Percentiles rank a stretch among this genome's conserved stretches.
These are phyloP conservation scores for Beauveria sp. DNA, from an alignment of 2,329 filamentous ascomycete species.

Conservation along the genomic window DNA sequence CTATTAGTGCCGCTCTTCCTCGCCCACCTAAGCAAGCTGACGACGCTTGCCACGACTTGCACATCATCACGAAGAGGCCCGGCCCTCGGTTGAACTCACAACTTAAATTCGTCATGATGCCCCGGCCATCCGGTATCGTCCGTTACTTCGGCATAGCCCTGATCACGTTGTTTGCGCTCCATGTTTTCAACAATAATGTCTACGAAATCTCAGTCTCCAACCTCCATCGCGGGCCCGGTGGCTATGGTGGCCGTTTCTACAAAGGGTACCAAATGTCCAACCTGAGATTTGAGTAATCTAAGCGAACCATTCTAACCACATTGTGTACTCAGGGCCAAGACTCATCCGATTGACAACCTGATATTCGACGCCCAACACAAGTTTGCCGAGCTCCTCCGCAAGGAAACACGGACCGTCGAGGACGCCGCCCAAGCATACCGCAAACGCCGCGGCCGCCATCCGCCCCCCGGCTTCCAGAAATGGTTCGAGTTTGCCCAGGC, in stretches of 20 bases:
- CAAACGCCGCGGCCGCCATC: constrained; percentile 49
- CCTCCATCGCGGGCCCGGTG: background rate
- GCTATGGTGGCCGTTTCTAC: constrained; percentile 5
- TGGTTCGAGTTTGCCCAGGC: constrained; percentile 51
- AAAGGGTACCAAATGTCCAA: background rate
- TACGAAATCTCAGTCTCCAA: constrained; percentile 9
- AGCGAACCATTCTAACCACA: background rate
- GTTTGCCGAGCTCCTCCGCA: constrained; percentile 31
- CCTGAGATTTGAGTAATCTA: no score
- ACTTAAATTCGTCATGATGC: constrained; percentile 11
- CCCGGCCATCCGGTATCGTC: constrained; percentile 35
- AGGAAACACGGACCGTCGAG: constrained; percentile 41
- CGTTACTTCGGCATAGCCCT: constrained; percentile 32
- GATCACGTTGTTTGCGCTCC: constrained; percentile 26
- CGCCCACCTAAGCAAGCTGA: background rate
- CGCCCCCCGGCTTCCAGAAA: constrained; percentile 53
- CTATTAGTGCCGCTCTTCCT: background rate
- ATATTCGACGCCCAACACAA: constrained; percentile 36
- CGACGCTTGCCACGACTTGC: background rate
- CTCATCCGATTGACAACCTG: constrained; percentile 46
- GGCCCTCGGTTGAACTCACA: background rate
- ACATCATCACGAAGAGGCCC: background rate
- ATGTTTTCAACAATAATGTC: constrained; percentile 20
- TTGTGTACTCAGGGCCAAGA: background rate
- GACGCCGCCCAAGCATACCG: constrained; percentile 52